These are phyloP conservation scores for Penicillium lagena DNA, from an alignment of 495 filamentous ascomycete species.

Conservation along the genomic window DNA sequence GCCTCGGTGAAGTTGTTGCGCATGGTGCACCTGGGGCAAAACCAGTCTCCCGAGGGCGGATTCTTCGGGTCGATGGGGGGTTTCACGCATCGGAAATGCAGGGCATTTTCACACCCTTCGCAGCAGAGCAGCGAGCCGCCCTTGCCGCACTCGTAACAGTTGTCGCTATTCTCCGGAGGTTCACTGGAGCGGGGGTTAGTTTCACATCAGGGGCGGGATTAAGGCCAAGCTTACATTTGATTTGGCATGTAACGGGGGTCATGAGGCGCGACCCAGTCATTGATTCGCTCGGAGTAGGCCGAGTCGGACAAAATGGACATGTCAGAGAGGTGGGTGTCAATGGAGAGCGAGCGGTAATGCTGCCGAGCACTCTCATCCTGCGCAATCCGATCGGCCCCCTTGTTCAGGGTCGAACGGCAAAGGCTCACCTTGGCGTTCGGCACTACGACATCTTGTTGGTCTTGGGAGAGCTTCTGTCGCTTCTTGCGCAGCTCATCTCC, in stretches of 20 bases:
- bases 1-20: slow-evolving; percentile 52
- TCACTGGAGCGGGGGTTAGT: slow-evolving; percentile 21
- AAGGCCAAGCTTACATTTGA: slow-evolving; percentile 8
- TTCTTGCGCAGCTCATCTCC: slow-evolving; percentile 19
- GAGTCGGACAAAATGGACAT: slow-evolving; percentile 11
- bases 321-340: slow-evolving; percentile 10
- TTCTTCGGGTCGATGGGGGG: slow-evolving; percentile 62
- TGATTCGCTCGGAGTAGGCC: slow-evolving; percentile 7
- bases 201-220: background rate
- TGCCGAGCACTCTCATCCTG: no score
- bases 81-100: slow-evolving; percentile 80
- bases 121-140: slow-evolving; percentile 86
- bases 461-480: slow-evolving; percentile 10
- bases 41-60: slow-evolving; percentile 72
- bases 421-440: no score
- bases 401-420: no score
- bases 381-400: no score
- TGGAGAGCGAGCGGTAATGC: slow-evolving; percentile 5
- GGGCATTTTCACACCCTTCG: slow-evolving; percentile 80
- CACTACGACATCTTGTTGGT: no score
- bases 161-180: slow-evolving; percentile 69
- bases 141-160: slow-evolving; percentile 74
- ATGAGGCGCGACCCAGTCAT: slow-evolving; percentile 7
- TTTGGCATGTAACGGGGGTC: slow-evolving; percentile 11
- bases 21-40: slow-evolving; percentile 66